A percentile compares a stretch with the other conserved stretches of the same genome.
These are phyloP conservation scores for Proliferodiscus dingleyae DNA, from an alignment of 2,329 filamentous ascomycete species.

Conservation along the genomic window DNA sequence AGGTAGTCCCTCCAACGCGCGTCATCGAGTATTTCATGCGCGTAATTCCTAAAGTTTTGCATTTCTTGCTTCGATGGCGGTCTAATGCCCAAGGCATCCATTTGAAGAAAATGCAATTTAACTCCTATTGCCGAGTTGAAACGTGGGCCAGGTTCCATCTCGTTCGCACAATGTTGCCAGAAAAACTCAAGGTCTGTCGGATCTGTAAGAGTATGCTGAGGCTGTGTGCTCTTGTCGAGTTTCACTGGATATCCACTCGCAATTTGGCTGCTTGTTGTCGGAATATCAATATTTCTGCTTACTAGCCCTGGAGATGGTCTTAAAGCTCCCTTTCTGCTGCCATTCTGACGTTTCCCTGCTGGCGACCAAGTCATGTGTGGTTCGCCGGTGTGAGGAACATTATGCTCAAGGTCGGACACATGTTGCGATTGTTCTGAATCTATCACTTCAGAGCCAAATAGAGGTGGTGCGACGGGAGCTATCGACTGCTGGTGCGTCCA, in stretches of 20 bases:
- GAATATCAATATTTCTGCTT: too few relatives aligned
- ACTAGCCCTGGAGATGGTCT: background rate
- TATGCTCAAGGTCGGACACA: too few relatives aligned
- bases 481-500: too few relatives aligned
- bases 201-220: background rate
- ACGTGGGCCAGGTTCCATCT: background rate
- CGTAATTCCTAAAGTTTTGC: background rate
- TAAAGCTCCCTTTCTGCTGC: background rate
- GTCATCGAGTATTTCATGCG: background rate
- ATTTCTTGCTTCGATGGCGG: too few relatives aligned
- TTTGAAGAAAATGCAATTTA: background rate
- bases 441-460: too few relatives aligned
- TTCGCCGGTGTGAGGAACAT: too few relatives aligned
- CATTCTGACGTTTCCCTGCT: background rate
- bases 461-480: too few relatives aligned
- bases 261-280: background rate
- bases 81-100: too few relatives aligned
- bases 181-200: background rate
- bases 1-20: background rate
- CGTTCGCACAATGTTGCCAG: background rate
- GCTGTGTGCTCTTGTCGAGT: background rate
- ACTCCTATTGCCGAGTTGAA: background rate
- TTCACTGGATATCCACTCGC: background rate
- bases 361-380: too few relatives aligned
- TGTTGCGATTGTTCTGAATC: too few relatives aligned